Evolutionary conservation across 163 green algal genomes (phyloP).

Genomic region (Scenedesmus sp.): DNA sequence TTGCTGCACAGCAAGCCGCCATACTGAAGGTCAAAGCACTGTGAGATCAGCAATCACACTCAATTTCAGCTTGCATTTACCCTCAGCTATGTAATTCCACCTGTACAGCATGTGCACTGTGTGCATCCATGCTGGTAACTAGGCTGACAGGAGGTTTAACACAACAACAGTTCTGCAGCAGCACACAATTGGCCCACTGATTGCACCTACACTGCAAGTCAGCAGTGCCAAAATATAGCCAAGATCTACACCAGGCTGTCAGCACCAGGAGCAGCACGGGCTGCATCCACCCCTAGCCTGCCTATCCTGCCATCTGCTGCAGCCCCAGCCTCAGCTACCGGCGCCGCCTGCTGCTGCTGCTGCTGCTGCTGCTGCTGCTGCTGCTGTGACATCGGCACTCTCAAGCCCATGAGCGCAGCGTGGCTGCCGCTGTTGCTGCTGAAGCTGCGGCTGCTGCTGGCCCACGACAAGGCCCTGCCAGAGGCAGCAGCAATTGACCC

Average conservation of each 20-base stretch:
- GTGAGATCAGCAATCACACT: no score
- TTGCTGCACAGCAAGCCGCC: no score
- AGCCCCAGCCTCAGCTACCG: neutral
- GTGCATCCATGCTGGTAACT: no score
- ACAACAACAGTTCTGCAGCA: no score
- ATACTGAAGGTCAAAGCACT: no score
- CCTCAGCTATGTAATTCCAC: no score
- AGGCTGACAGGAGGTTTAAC: no score
- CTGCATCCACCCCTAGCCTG: neutral
- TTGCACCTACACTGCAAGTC: no score
- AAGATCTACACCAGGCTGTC: neutral
- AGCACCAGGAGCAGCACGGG: neutral
- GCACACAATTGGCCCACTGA: no score
- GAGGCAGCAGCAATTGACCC: neutral
- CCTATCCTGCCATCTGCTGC: neutral
- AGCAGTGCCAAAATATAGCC: no score
- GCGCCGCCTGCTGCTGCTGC: neutral
- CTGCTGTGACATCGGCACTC: neutral
- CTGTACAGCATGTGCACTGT: no score
- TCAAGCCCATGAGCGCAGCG: neutral
- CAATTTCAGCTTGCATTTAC: no score
- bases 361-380: slow-evolving; percentile 27
- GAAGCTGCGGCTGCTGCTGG: neutral
- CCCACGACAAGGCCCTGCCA: neutral
- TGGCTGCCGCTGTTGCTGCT: neutral